phyloP scores from a whole-genome alignment of 805 yeast genomes.

The Yamadazyma kitorensis region DNA sequence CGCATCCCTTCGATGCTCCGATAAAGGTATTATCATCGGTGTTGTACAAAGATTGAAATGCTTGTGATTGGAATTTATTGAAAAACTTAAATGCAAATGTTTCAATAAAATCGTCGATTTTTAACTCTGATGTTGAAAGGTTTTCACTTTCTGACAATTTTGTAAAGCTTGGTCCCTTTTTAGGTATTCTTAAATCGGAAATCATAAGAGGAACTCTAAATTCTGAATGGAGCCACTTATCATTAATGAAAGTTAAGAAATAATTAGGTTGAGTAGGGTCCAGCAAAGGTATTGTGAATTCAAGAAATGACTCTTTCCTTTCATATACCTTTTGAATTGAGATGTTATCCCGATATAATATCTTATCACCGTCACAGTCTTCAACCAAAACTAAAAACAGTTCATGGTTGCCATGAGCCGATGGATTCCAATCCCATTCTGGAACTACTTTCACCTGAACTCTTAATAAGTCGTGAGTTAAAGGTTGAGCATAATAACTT shows the following conservation, averaged over 20 bases:
- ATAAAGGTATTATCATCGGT: slow-evolving; percentile 59
- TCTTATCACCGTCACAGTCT: slow-evolving; percentile 76
- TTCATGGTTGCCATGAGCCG: slow-evolving; percentile 62
- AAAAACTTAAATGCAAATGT: slow-evolving; percentile 51
- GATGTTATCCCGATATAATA: slow-evolving; percentile 59
- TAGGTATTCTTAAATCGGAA: slow-evolving; percentile 52
- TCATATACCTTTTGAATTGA: slow-evolving; percentile 48
- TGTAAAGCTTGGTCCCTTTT: slow-evolving; percentile 61
- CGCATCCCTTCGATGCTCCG: slow-evolving; percentile 74
- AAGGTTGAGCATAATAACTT: slow-evolving; percentile 67
- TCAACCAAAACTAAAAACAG: slow-evolving; percentile 71
- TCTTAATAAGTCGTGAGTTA: slow-evolving; percentile 64
- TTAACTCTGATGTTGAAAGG: slow-evolving; percentile 48
- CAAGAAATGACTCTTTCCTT: slow-evolving; percentile 55
- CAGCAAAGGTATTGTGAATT: slow-evolving; percentile 58
- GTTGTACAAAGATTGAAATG: slow-evolving; percentile 56
- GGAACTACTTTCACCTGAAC: slow-evolving; percentile 69
- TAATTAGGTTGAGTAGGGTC: slow-evolving; percentile 68
- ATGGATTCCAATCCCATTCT: slow-evolving; percentile 73
- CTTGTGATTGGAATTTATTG: slow-evolving; percentile 74
- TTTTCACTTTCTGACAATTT: slow-evolving; percentile 51
- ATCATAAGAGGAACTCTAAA: slow-evolving; percentile 59
- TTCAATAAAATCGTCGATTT: slow-evolving; percentile 41
- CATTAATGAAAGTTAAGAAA: slow-evolving; percentile 71
- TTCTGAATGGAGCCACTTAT: slow-evolving; percentile 81